These are phyloP conservation scores for Aureobasidium pullulans DNA, from an alignment of 2,329 filamentous ascomycete genomes.

Conservation along the genomic window DNA sequence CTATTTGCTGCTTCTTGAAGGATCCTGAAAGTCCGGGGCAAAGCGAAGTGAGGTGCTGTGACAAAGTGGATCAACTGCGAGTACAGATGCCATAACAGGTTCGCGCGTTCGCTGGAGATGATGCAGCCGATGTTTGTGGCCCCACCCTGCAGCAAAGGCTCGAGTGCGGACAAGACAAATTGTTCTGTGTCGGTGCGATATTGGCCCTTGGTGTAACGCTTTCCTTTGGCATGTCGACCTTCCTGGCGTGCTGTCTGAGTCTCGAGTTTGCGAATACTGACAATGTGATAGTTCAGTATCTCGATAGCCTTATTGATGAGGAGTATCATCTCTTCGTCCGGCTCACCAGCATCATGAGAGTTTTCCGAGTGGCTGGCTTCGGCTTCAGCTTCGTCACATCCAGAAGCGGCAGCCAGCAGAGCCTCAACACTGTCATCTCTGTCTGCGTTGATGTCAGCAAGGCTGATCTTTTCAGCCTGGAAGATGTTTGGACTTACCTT, in stretches of 20 bases:
- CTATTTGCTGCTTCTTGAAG: background rate
- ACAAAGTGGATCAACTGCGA: background rate
- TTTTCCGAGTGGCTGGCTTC: background rate
- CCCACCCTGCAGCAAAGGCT: conserved; percentile 4
- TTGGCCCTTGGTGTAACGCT: background rate
- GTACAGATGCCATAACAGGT: conserved; percentile 14
- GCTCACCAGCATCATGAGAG: background rate
- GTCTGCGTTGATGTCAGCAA: too few species aligned
- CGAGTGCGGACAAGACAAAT: conserved; percentile 6
- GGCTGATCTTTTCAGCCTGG: background rate
- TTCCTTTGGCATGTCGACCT: background rate
- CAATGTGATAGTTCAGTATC: conserved; percentile 8
- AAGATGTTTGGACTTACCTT: background rate
- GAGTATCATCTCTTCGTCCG: conserved; percentile 10
- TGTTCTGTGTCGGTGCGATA: background rate
- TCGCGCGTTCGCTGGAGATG: conserved; percentile 1
- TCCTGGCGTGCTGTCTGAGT: background rate
- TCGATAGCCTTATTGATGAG: conserved; percentile 15
- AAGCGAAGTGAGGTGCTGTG: background rate
- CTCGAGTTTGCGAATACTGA: background rate
- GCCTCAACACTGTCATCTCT: conserved; percentile 1
- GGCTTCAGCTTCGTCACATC: background rate
- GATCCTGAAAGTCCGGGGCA: background rate
- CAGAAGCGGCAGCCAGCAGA: conserved; percentile 7
- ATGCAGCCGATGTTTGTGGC: conserved; percentile 16